Base-by-base conservation (phyloP, 108 stramenopile genomes). In the Pseudonitzschia multistriata region DNA sequence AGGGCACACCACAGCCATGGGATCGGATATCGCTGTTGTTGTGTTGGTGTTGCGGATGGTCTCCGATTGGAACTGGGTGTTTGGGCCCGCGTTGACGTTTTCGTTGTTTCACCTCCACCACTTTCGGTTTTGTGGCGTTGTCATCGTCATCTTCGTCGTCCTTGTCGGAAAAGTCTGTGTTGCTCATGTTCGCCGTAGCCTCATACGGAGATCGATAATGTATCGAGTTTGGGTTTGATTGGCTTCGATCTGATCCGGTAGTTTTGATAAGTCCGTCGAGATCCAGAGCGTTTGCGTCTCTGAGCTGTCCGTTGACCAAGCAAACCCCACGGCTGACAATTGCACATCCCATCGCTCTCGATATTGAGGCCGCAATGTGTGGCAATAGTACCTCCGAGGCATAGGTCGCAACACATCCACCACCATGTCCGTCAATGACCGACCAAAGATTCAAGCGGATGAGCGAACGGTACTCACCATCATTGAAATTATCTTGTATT, bases 391-490 rank as follows among this genome's bases (percentile, higher is more conserved):
- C 84, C 50, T 86, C 83, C 27, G 85, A 84, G 7, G 88, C 88
- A 64, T 89, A 89, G 62, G 87, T 85, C 45, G 92, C 92, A 3
- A 93, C 89, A 56, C 85, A 85, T 56, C 87, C 89, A 49, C 92
- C 92, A 1, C 92, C 92, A 36, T 93, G 92, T n/a, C 92, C 92
- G 74, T 93, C 92, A 52, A 93, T 87, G 64, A 93, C 92, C 28
- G 83, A 81, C 88, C 88, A 93, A 27, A 93, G 66, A 49, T 84
- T 87, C 3, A 92, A 57, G 22, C 91, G 81, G 53, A 92, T 82
- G 22, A 89, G 29, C 19, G 77, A 76, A 56, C 48, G 54, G 60
- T 79, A 81, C n/a, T 81, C 76, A n/a, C 57, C 57, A 24, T 64
- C 34, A 11, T 71, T 74, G 52, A 61, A 60, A n/a, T 68, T 1